Evolutionary conservation across 495 filamentous ascomycete species (phyloP), one percentile per base, ranked within the genome.

Genomic region (Neurospora sp.): DNA sequence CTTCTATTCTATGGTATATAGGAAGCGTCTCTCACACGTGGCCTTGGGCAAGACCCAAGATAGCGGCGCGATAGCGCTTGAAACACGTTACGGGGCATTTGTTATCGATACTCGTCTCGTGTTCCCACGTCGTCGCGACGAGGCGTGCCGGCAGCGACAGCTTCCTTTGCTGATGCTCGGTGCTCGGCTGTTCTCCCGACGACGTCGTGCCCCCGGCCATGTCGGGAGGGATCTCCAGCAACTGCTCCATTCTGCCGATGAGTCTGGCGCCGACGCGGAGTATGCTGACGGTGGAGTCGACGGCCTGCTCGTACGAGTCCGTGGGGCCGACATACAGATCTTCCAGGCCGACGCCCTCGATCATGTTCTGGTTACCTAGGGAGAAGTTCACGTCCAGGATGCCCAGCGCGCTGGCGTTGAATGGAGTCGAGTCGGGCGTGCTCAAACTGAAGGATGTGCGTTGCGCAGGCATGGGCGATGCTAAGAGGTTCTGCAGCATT

Each of bases 261-360:
- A 69, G 66, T 69, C 66, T 69, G 66, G 27, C 27, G 66, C 66
- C 66, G 66, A 69, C 66, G 66, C 66, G 8, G 66, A 69, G 66
- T 69, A 69, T 69, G 66, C 66, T 69, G 66, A 69, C 66, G 66
- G 66, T 69, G n/a, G 66, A 69, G 66, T 69, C 66, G 66, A 69
- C 66, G 66, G 66, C 66, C 66, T 69, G 66, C 66, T 69, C 66
- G 66, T 69, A 69, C 31, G 66, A 22, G 66, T 69, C 66, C n/a
- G 66, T 38, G 66, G 66, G 66, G 66, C 66, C 66, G 66, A 69
- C 39, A 69, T 69, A 69, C 66, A 69, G 66, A 69, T 38, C 66
- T 35, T 38, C 66, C n/a, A 69, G 66, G 66, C 31, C 31, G 66
- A 69, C 66, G 66, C 66, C 66, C n/a, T 69, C 66, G 16, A 69